Percentiles rank a stretch among this genome's conserved stretches.
Evolutionary conservation across 2,329 filamentous ascomycete species (phyloP).

Genomic region (Sclerotinia spermophila): DNA sequence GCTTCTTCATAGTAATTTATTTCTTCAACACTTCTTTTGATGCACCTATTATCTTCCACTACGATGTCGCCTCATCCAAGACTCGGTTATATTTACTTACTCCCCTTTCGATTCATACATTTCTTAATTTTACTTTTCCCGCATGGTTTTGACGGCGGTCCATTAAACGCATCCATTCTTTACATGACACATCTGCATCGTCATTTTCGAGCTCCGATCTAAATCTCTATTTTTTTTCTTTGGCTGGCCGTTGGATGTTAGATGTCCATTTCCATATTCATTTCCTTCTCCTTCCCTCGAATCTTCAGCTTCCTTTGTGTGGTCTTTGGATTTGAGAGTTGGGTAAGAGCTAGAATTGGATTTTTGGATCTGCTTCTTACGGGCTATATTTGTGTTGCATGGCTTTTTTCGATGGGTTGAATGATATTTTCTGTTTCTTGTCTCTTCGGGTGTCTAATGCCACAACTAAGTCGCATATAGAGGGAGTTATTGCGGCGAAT

Average conservation of each 20-base stretch:
- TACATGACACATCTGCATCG: not conserved
- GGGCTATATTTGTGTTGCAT: not conserved
- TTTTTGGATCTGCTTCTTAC: not conserved
- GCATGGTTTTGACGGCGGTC: not conserved
- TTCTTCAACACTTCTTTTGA: not conserved
- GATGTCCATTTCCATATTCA: not conserved
- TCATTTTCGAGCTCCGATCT: not conserved
- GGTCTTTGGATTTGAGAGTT: not conserved
- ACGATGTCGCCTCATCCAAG: fast-evolving
- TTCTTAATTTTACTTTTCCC: no score
- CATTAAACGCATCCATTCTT: not conserved
- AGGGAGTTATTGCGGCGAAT: not conserved
- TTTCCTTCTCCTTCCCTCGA: no score
- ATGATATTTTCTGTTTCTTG: not conserved
- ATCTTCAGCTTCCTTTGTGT: not conserved
- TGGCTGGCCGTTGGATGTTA: not conserved
- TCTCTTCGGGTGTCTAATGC: not conserved
- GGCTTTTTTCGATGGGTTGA: not conserved
- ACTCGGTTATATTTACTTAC: not conserved
- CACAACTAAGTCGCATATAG: not conserved
- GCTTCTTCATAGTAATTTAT: not conserved
- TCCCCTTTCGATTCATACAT: not conserved
- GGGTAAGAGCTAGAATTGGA: not conserved
- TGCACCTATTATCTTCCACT: not conserved
- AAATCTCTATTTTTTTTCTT: not conserved